Evolutionary conservation across 2,329 filamentous ascomycete genomes (phyloP).

Genomic region (Neofusicoccum parvum): DNA sequence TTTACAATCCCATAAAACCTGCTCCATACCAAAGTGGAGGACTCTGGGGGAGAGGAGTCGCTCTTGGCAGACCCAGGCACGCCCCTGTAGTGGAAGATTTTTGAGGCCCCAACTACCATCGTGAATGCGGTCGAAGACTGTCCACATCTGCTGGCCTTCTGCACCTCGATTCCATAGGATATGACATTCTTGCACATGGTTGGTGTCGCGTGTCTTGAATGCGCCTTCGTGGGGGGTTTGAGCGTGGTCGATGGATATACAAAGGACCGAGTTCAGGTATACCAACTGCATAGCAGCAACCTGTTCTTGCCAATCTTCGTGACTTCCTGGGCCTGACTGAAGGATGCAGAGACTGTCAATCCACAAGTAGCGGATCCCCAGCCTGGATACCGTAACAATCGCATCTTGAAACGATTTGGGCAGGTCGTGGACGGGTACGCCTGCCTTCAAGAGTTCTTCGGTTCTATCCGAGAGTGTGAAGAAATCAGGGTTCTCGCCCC

Average conservation of each 20-base stretch:
- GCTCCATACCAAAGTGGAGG: not conserved
- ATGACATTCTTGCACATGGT: not conserved
- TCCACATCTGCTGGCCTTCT: not conserved
- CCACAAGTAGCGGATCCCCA: not conserved
- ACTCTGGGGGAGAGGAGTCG: not conserved
- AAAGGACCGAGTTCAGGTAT: not conserved
- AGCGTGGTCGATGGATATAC: not conserved
- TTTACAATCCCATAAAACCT: not conserved
- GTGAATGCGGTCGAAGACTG: not conserved
- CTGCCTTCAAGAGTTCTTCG: not conserved
- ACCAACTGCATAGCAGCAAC: not conserved
- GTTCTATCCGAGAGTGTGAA: not conserved
- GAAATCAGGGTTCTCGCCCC: not conserved
- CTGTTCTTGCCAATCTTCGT: slow-evolving; percentile 4
- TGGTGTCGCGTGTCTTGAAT: not conserved
- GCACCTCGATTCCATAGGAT: not conserved
- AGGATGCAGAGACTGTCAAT: slow-evolving; percentile 6
- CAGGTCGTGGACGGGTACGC: not conserved
- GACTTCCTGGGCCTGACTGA: not conserved
- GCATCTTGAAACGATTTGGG: slow-evolving; percentile 4
- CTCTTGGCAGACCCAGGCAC: not conserved
- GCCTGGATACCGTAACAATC: not conserved
- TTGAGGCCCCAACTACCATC: too few species aligned
- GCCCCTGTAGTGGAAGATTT: not conserved
- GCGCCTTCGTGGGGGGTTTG: not conserved